A percentile compares a stretch with the other conserved stretches of the same genome.
phyloP scores from a whole-genome alignment of 176 grass and related monocot genomes.

The sorghum (Sorghum bicolor) region DNA sequence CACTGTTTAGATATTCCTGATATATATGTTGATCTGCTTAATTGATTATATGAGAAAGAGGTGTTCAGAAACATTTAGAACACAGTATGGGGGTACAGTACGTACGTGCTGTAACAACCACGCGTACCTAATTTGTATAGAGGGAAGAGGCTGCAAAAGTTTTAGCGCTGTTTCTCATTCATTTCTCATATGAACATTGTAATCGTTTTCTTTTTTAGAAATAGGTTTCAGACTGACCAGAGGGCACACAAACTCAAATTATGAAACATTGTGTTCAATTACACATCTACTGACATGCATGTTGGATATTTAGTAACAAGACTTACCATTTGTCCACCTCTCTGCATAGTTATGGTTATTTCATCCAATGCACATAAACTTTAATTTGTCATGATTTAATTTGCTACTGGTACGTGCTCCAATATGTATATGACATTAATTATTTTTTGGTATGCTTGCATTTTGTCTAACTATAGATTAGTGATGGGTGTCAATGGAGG shows the following conservation, averaged over 20 bases:
- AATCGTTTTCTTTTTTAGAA: background rate
- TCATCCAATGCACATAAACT: background rate
- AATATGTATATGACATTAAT: background rate
- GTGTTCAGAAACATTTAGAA: background rate
- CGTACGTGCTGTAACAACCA: background rate
- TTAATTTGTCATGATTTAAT: background rate
- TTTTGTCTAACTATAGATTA: conserved; percentile 45
- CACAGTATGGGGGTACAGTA: background rate
- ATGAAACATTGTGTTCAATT: background rate
- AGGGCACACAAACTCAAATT: background rate
- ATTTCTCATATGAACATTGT: background rate
- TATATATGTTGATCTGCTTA: background rate
- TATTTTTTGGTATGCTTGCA: background rate
- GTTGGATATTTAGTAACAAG: background rate
- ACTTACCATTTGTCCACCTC: background rate
- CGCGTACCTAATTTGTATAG: background rate
- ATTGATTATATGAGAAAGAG: background rate
- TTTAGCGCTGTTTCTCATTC: background rate
- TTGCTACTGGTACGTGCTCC: background rate
- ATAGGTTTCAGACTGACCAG: background rate
- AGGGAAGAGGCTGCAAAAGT: background rate
- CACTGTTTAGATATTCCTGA: no score
- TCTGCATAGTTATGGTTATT: background rate
- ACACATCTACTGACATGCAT: background rate
- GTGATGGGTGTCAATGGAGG: conserved; percentile 93